phyloP scores from a whole-genome alignment of 768 basidiomycete species.

The Plicaturopsis crispa region DNA sequence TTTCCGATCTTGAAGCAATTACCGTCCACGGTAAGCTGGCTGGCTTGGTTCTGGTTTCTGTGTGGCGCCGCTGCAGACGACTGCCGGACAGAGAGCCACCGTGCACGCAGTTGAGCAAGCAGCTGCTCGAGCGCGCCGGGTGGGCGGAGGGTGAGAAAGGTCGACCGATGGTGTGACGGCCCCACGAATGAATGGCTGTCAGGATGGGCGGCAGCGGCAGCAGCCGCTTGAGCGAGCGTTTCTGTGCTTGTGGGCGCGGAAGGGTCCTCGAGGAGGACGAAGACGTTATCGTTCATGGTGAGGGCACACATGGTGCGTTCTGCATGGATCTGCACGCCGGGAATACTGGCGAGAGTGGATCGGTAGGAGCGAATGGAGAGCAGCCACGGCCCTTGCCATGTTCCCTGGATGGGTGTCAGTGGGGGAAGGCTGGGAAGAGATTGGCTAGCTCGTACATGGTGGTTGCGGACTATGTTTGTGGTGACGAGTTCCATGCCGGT shows the following conservation, averaged over 20 bases:
- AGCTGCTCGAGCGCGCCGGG: slow-evolving; percentile 72
- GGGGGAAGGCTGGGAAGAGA: slow-evolving; percentile 10
- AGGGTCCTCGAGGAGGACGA: slow-evolving; percentile 74
- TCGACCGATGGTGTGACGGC: slow-evolving; percentile 61
- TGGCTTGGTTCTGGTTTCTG: slow-evolving; percentile 38
- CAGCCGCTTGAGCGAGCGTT: slow-evolving; percentile 21
- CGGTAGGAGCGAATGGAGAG: slow-evolving; percentile 69
- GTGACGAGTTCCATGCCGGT: slow-evolving; percentile 60
- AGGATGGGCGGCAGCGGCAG: slow-evolving; percentile 34
- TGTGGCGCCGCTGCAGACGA: slow-evolving; percentile 27
- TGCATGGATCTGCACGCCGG: slow-evolving; percentile 38
- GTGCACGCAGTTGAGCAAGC: slow-evolving; percentile 63
- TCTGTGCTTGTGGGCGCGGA: slow-evolving; percentile 62
- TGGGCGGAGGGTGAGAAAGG: slow-evolving; percentile 69
- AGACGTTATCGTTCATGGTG: slow-evolving; percentile 76
- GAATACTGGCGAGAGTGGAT: slow-evolving; percentile 55
- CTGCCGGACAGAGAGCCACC: slow-evolving; percentile 68
- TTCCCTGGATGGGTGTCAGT: slow-evolving; percentile 35
- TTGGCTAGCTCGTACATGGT: slow-evolving; percentile 39
- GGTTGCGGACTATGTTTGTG: slow-evolving; percentile 64
- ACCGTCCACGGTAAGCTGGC: slow-evolving; percentile 70
- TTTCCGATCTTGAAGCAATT: slow-evolving; percentile 67
- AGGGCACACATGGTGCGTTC: slow-evolving; percentile 72
- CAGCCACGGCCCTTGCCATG: slow-evolving; percentile 56
- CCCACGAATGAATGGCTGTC: slow-evolving; percentile 27